Conservation (phyloP, 768 basidiomycete species). For the Leucocoprinus sp. region DNA sequence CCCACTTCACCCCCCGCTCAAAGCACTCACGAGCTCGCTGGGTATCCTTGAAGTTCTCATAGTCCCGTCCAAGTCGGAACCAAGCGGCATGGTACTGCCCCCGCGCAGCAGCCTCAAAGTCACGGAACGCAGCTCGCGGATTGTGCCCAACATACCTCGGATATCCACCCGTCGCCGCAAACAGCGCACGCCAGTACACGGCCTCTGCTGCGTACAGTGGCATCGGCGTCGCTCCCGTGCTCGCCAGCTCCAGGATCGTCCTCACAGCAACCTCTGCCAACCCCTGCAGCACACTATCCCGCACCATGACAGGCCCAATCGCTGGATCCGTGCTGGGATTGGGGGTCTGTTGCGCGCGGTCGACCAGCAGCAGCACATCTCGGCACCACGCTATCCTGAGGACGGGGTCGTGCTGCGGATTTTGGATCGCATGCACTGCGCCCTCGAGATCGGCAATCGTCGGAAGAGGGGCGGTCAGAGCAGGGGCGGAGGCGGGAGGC, state of each 20-base stretch:
- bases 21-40: conserved; percentile 77
- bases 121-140: conserved; percentile 76
- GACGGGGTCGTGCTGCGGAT: conserved; percentile 45
- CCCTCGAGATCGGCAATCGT: conserved; percentile 50
- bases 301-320: conserved; percentile 44
- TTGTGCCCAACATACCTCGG: conserved; percentile 58
- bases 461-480: conserved; percentile 64
- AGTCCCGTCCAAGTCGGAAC: conserved; percentile 88
- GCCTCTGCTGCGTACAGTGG: conserved; percentile 39
- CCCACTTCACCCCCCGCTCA: conserved; percentile 66
- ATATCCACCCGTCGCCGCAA: conserved; percentile 66
- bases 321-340: conserved; percentile 29
- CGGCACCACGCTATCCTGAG: conserved; percentile 72
- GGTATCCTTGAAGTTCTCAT: conserved; percentile 79
- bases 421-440: conserved; percentile 43
- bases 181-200: conserved; percentile 63
- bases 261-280: conserved; percentile 61
- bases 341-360: conserved; percentile 35
- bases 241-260: conserved; percentile 50
- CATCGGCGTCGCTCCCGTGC: conserved; percentile 10
- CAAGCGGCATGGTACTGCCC: conserved; percentile 75
- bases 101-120: conserved; percentile 79
- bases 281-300: conserved; percentile 49
- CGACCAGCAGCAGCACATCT: conserved; percentile 76
- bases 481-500: conserved; percentile 43